These are phyloP conservation scores for Podila epigama DNA, from an alignment of 192 early-diverging fungal genomes.

Conservation along the genomic window DNA sequence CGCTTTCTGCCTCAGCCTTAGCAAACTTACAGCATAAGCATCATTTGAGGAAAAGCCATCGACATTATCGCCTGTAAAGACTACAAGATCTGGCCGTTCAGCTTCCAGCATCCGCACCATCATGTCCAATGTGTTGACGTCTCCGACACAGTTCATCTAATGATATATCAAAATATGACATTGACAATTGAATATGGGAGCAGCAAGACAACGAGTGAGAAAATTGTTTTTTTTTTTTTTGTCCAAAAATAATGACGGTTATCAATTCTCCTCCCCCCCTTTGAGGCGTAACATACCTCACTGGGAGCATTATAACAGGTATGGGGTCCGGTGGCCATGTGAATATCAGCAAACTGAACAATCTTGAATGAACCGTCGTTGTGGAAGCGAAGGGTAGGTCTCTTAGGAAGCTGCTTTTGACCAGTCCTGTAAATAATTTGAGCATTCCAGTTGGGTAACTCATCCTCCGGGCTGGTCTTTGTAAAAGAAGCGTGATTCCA, in stretches of 20 bases:
- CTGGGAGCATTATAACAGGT: conserved; percentile 43
- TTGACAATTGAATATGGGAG: not conserved
- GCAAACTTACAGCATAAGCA: conserved; percentile 30
- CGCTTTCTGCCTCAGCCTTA: too few species aligned
- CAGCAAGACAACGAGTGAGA: not conserved
- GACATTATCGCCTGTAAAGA: conserved; percentile 56
- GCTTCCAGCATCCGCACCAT: conserved; percentile 52
- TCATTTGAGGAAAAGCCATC: conserved; percentile 45
- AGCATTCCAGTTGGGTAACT: conserved; percentile 32
- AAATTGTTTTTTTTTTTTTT: too few species aligned
- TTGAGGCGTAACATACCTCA: conserved; percentile 19
- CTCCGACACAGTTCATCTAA: conserved; percentile 52
- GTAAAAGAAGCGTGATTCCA: conserved; percentile 26
- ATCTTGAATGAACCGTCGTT: conserved; percentile 55
- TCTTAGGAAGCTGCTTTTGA: conserved; percentile 8
- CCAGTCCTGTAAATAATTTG: conserved; percentile 29
- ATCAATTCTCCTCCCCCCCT: too few species aligned
- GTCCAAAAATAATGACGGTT: too few species aligned
- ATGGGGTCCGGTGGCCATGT: conserved; percentile 52
- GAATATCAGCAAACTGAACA: conserved; percentile 55
- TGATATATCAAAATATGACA: not conserved
- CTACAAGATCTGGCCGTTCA: conserved; percentile 54
- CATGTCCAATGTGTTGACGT: conserved; percentile 43
- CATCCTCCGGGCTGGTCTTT: not conserved
- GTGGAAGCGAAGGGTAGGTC: conserved; percentile 34